Base-by-base conservation (phyloP, 2,329 filamentous ascomycete species). In the Fusarium sp. region DNA sequence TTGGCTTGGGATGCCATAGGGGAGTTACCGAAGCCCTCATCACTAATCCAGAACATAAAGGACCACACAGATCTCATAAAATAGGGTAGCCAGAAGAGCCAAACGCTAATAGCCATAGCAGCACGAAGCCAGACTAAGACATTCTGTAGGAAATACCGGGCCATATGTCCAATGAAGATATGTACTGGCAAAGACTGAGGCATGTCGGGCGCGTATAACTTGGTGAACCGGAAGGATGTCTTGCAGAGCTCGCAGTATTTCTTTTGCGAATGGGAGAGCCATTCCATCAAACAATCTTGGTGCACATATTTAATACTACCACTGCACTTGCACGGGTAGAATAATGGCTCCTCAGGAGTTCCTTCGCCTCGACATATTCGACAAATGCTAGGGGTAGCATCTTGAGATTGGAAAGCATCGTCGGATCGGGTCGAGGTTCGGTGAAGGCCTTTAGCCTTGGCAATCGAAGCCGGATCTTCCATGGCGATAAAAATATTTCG, bases 201-300 rank as follows among this genome's bases (percentile, higher is more conserved):
- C 96, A 99, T 99, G 75, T 94, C 88, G 6, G 94, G 93, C 65
- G 94, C 90, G 82, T 99, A 99, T 39, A 99, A 87, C 80, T 99
- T 99, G 53, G 96, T 99, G 83, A 99, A 99, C 63, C 94, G 92
- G 77, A 98, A 99, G 0, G 94, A 90, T 4, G 96, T 99, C 83
- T 99, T 99, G 88, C 96, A 99, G 35, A 99, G 89, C 82, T 99
- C 96, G 84, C 96, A 99, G 83, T 99, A 92, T 80, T 98, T 98
- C 87, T 99, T 99, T 78, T 99, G 94, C 3, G 96, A 98, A 79
- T 99, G 96, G 49, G 94, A 95, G 22, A 99, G 85, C 96, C 96
- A 99, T 80, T 98, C 94, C 91, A 99, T 97, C 80, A 99, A 82
- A 78, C 96, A 99, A 78, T 96, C 92, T 80, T 99, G 96, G 78